phyloP scores from a whole-genome alignment of 768 basidiomycete species.

The Megacollybia marginata region DNA sequence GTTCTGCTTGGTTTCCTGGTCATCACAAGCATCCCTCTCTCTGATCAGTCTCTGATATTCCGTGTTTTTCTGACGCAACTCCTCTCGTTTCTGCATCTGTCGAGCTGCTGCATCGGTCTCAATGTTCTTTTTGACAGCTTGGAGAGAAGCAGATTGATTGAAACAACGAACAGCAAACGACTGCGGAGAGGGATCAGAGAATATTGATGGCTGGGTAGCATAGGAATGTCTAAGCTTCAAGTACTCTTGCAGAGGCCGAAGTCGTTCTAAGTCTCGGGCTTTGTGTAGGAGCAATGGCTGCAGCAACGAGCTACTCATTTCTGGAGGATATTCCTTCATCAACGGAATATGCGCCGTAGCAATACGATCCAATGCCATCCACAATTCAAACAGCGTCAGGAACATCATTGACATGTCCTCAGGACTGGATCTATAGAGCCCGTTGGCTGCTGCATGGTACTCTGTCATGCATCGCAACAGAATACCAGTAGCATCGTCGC shows the following conservation, averaged over 20 bases:
- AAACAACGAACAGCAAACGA: conserved; percentile 30
- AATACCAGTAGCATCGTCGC: conserved; percentile 7
- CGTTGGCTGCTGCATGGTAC: conserved; percentile 18
- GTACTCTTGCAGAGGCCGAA: conserved; percentile 20
- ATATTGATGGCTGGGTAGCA: conserved; percentile 25
- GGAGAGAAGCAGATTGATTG: conserved; percentile 9
- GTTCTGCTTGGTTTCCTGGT: conserved; percentile 22
- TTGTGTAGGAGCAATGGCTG: conserved; percentile 32
- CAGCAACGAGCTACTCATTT: conserved; percentile 28
- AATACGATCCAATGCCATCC: conserved; percentile 37
- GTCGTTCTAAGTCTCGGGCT: conserved; percentile 18
- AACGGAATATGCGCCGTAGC: conserved; percentile 26
- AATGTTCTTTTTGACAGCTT: conserved; percentile 18
- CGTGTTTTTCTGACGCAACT: conserved; percentile 17
- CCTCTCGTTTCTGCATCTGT: conserved; percentile 13
- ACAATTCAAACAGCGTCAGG: conserved; percentile 37
- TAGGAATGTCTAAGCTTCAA: conserved; percentile 19
- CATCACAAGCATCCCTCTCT: conserved; percentile 1
- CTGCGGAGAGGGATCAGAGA: conserved; percentile 2
- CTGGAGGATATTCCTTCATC: conserved; percentile 36
- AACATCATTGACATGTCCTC: conserved; percentile 35
- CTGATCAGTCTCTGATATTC: conserved; percentile 11
- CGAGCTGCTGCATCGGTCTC: conserved; percentile 14
- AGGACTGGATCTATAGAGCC: conserved; percentile 24
- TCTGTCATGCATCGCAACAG: conserved; percentile 18